phyloP scores from a whole-genome alignment of 2,329 filamentous ascomycete species.

The Ceratocystis harringtonii region DNA sequence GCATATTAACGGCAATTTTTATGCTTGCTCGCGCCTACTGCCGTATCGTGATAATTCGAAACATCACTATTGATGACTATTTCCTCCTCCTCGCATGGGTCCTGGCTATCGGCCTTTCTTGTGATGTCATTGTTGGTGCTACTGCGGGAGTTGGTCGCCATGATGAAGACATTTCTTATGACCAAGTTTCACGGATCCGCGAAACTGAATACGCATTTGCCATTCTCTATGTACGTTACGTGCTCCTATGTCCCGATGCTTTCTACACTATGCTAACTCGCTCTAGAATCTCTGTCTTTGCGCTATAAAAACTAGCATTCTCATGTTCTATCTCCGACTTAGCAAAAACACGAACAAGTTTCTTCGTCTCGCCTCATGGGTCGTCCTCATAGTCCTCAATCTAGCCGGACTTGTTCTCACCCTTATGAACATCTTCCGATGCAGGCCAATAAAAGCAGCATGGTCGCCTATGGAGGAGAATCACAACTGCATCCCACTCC shows the following conservation, averaged over 20 bases:
- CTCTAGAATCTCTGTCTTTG: conserved; percentile 69
- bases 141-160: conserved; percentile 52
- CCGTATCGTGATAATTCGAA: conserved; percentile 56
- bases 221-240: conserved; percentile 40
- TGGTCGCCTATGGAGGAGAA: conserved; percentile 35
- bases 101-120: conserved; percentile 50
- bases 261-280: background rate
- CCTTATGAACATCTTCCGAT: conserved; percentile 78
- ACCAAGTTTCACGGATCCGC: conserved; percentile 33
- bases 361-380: conserved; percentile 69
- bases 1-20: conserved; percentile 57
- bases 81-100: conserved; percentile 69
- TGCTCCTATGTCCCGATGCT: background rate
- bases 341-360: conserved; percentile 62
- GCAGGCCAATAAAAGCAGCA: conserved; percentile 54
- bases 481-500: conserved; percentile 37
- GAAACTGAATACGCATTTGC: conserved; percentile 49
- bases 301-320: conserved; percentile 82
- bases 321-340: conserved; percentile 77
- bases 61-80: conserved; percentile 62
- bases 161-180: conserved; percentile 45
- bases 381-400: conserved; percentile 63
- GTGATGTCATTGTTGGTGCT: conserved; percentile 50
- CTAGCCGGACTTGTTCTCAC: conserved; percentile 64
- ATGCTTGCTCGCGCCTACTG: conserved; percentile 61